phyloP scores from a whole-genome alignment of 306 rosid species.

The Ziziphus jujuba region DNA sequence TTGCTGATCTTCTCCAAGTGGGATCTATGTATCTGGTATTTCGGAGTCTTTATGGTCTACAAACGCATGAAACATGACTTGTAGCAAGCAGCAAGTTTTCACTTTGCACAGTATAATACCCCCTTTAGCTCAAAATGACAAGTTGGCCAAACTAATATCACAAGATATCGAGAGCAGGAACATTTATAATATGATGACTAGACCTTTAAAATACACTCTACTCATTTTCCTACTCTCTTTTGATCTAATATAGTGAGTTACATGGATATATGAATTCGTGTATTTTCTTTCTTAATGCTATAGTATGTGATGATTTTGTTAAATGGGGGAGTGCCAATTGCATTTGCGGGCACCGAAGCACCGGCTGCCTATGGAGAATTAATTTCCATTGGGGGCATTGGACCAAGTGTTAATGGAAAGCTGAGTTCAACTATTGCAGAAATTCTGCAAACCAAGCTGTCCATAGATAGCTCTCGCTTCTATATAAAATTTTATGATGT shows the following conservation, averaged over 20 bases:
- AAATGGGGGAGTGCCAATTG: slow-evolving; percentile 82
- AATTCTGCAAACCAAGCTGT: slow-evolving; percentile 81
- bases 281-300: slow-evolving; percentile 19
- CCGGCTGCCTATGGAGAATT: slow-evolving; percentile 95
- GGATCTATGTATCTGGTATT: too few relatives aligned
- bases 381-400: slow-evolving; percentile 86
- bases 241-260: background rate
- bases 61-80: too few relatives aligned
- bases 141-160: too few relatives aligned
- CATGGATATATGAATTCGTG: background rate
- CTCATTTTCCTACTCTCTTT: background rate
- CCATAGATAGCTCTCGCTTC: slow-evolving; percentile 80
- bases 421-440: slow-evolving; percentile 89
- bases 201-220: too few relatives aligned
- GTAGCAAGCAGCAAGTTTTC: too few relatives aligned
- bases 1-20: too few relatives aligned
- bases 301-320: slow-evolving; percentile 95
- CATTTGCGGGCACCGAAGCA: slow-evolving; percentile 83
- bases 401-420: slow-evolving; percentile 74
- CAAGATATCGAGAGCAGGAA: too few relatives aligned
- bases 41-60: too few relatives aligned
- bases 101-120: too few relatives aligned
- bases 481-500: slow-evolving; percentile 83
- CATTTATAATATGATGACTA: too few relatives aligned
- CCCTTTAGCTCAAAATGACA: too few relatives aligned